Evolutionary conservation across 768 basidiomycete species (phyloP).

Genomic region (Xanthoconium stramineum): DNA sequence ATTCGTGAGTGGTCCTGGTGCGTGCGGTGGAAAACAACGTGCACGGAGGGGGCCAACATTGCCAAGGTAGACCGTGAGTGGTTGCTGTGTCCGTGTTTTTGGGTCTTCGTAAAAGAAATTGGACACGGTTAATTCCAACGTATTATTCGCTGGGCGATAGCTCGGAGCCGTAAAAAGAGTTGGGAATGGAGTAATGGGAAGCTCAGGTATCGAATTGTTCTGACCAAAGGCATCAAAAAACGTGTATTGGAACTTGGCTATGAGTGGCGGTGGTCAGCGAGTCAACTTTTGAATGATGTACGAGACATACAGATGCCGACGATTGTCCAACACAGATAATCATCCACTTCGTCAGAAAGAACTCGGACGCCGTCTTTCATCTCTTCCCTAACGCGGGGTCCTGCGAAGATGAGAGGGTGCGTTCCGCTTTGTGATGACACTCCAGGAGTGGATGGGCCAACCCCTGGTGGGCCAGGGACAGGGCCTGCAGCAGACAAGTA

Average conservation of each 20-base stretch:
- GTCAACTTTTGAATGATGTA: constrained; percentile 3
- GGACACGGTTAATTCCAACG: constrained; percentile 79
- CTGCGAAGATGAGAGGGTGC: constrained; percentile 75
- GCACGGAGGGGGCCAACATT: constrained; percentile 82
- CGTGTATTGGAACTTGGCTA: constrained; percentile 92
- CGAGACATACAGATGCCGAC: constrained; percentile 77
- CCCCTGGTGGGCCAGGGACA: constrained; percentile 70
- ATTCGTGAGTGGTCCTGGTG: constrained; percentile 64
- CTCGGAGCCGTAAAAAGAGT: constrained; percentile 77
- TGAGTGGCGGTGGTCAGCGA: constrained; percentile 19
- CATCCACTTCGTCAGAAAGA: constrained; percentile 87
- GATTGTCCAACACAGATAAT: constrained; percentile 94
- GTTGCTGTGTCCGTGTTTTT: constrained; percentile 57
- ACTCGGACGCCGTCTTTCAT: constrained; percentile 71
- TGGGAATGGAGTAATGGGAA: constrained; percentile 88
- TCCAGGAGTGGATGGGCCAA: constrained; percentile 69
- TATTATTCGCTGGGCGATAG: constrained; percentile 68
- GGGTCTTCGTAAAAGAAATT: constrained; percentile 85
- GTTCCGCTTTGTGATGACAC: constrained; percentile 74
- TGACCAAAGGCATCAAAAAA: constrained; percentile 90
- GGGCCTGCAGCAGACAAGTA: constrained; percentile 90
- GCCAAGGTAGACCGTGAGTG: constrained; percentile 86
- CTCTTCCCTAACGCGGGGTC: constrained; percentile 79
- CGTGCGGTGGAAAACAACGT: constrained; percentile 70
- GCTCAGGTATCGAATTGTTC: constrained; percentile 69